Evolutionary conservation across 257 asterid genomes (phyloP).

Genomic region (Handroanthus guayacan): DNA sequence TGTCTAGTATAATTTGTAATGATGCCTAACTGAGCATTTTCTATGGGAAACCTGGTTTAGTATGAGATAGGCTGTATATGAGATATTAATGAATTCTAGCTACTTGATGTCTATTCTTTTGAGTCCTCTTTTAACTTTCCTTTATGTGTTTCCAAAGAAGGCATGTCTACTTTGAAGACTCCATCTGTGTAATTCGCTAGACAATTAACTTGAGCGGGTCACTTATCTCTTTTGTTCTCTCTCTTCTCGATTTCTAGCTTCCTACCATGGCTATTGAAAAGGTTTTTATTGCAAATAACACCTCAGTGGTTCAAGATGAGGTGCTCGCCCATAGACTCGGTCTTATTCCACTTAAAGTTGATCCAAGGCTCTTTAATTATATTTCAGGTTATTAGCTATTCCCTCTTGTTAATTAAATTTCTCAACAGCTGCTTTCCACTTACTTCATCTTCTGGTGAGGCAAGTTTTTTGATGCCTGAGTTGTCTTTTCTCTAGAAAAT

Average conservation of each 20-base stretch:
- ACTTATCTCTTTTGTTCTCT: slow-evolving; percentile 26
- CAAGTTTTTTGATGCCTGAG: slow-evolving; percentile 39
- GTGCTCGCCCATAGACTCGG: slow-evolving; percentile 95
- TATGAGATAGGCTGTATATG: slow-evolving; percentile 11
- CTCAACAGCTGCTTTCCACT: slow-evolving; percentile 3
- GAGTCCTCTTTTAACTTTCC: neutral
- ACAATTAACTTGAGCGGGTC: slow-evolving; percentile 27
- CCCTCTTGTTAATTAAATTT: neutral
- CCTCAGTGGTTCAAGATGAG: slow-evolving; percentile 96
- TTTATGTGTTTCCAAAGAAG: neutral
- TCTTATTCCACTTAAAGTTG: slow-evolving; percentile 84
- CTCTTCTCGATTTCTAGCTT: slow-evolving; percentile 52
- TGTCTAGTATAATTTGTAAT: neutral
- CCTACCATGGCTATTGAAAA: slow-evolving; percentile 98
- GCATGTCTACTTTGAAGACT: neutral
- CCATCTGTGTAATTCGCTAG: neutral
- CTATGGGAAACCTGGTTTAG: slow-evolving; percentile 9
- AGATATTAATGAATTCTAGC: neutral
- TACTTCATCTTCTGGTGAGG: slow-evolving; percentile 30
- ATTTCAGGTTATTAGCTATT: slow-evolving; percentile 68
- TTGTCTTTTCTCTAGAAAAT: slow-evolving; percentile 58
- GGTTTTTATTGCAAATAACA: slow-evolving; percentile 89
- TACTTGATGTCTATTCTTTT: slow-evolving; percentile 17
- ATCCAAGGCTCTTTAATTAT: slow-evolving; percentile 80
- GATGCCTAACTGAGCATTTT: slow-evolving; percentile 5